Conservation (phyloP, 495 filamentous ascomycete species). For the Neurospora sp. region DNA sequence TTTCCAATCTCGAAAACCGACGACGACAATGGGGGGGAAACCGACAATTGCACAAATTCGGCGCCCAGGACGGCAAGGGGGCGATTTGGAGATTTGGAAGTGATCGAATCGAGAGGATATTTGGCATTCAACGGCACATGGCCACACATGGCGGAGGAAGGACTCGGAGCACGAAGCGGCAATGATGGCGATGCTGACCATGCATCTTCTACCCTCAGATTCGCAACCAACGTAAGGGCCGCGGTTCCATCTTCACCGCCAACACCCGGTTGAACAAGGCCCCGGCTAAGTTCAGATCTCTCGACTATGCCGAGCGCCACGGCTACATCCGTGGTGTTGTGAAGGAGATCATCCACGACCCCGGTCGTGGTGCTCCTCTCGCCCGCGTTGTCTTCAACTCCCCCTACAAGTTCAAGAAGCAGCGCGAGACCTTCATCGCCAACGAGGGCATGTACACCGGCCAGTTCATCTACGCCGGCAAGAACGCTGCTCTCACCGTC, state of each 20-base stretch:
- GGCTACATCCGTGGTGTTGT: conserved; percentile 95
- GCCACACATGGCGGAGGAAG: not conserved
- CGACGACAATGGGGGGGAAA: not conserved
- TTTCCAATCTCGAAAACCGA: conserved; percentile 6
- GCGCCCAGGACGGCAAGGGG: conserved; percentile 11
- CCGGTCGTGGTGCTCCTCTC: conserved; percentile 94
- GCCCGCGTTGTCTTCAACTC: conserved; percentile 94
- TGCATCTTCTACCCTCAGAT: conserved; percentile 43
- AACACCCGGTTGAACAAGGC: conserved; percentile 87
- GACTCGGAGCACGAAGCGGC: conserved; percentile 1
- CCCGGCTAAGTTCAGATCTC: conserved; percentile 76
- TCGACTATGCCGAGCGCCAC: conserved; percentile 92
- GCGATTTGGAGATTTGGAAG: conserved; percentile 3
- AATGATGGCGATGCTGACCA: conserved; percentile 15
- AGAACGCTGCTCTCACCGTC: conserved; percentile 90
- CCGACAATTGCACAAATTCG: not conserved
- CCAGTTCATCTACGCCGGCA: conserved; percentile 99
- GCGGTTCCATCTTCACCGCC: conserved; percentile 87
- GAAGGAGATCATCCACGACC: conserved; percentile 98
- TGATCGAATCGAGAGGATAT: not conserved
- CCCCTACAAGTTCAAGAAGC: conserved; percentile 77
- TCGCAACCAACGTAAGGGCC: conserved; percentile 96
- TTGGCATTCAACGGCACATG: not conserved
- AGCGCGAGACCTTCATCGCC: conserved; percentile 96
- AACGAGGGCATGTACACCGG: conserved; percentile 99